Evolutionary conservation across 1,284 basidiomycete species (phyloP), one percentile per base, ranked within the genome.

Genomic region (Somion occarium): DNA sequence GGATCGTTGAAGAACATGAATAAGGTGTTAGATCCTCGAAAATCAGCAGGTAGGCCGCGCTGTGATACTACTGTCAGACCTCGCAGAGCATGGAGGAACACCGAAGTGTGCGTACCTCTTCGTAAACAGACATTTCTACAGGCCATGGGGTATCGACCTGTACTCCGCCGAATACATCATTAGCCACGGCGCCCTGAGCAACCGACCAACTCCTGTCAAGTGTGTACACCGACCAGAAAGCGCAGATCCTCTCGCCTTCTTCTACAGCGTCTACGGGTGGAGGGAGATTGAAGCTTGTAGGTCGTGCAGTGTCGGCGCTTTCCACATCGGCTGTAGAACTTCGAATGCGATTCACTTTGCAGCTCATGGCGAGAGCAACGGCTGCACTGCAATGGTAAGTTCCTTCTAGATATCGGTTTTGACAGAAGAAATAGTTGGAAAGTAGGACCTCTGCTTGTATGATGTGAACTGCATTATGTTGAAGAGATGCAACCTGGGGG

Each of bases 371-470:
- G 2, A 75, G 60, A 0, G 72, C 70, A 1, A 71, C 63, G 0
- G 73, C 73, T 1, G 69, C 69, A 19, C 69, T 68, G 13, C 66
- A 63, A 52, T 76, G 73, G 49, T 72, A 70, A 27, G 66, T 65
- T 2, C 73, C 75, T 55, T 78, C 73, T 0, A 77, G 57, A 22
- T 68, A 56, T 15, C 71, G 64, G n/a, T 65, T 67, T 18, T 67
- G 63, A 43, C 66, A 65, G 46, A 73, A 68, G 59, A 74, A 75
- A 54, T 76, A 77, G 44, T 69, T 64, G 0, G 73, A 69, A 23
- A 79, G 64, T 5, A 79, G 68, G 4, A 74, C 60, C 48, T 76
- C 72, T 0, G 74, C 72, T 55, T 76, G 74, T 4, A 75, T 66
- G 7, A 60, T 63, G 44, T 74, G 63, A 13, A 64, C 46, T 11